Evolutionary conservation across 352 stramenopile species (phyloP), one percentile per base, ranked within the genome.

Genomic region (Globisporangium viniferum): DNA sequence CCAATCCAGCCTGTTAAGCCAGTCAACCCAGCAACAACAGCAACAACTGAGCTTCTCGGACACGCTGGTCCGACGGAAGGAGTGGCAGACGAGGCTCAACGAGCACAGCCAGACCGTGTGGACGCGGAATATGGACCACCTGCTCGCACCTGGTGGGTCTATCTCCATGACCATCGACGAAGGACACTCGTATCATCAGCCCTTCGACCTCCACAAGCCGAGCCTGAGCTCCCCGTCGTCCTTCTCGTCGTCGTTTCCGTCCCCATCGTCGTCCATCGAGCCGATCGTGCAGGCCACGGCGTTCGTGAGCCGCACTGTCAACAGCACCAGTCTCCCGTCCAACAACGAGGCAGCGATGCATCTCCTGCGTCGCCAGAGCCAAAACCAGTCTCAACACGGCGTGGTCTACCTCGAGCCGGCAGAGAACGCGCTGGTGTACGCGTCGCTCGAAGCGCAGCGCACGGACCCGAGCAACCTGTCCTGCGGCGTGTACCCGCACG

Each of bases 231-330:
- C 66, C 39, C 59, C 41, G 2, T 56, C 66, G 24, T 71, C 66
- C 7, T 62, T 63, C 29, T 63, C 62, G 18, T 69, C 61, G 10
- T 59, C 29, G n/a, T 29, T 36, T 29, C 55, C 66, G 51, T 36
- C 33, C 3, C 63, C 22, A 36, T 27, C 57, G 31, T 18, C 22
- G 5, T 57, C 54, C 10, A 39, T 58, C 24, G 77, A 83, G 3
- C 68, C 67, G 10, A 67, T 87, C 14, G 60, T 79, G 9, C 29
- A 67, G 0, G 49, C 73, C 15, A 88, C 79, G 10, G 73, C 79
- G 35, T 85, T 88, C 36, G 77, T 88, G 35, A 72, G 64, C 2
- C 77, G 74, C 56, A 75, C 73, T 44, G 20, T 55, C 36, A 46
- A 36, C 36, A 63, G 31, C 29, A 33, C 22, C 49, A 54, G 44